Percentiles rank a stretch among this genome's conserved stretches.
phyloP scores from a whole-genome alignment of 805 yeast species.

The Pichia phayaonensis region DNA sequence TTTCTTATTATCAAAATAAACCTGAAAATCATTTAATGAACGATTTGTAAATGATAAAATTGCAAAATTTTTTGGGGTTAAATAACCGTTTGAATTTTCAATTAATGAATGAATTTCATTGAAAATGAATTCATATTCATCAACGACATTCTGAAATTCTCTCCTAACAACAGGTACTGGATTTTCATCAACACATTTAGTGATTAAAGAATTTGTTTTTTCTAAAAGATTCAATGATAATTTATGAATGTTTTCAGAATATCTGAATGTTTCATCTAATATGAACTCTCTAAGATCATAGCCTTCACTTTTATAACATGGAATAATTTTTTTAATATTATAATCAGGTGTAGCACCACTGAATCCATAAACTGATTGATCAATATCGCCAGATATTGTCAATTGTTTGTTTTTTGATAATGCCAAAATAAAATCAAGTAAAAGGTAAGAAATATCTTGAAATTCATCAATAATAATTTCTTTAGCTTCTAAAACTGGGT shows the following conservation, averaged over 20 bases:
- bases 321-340: conserved; percentile 18
- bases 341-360: conserved; percentile 38
- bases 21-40: conserved; percentile 35
- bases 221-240: conserved; percentile 32
- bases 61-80: conserved; percentile 43
- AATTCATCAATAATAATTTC: conserved; percentile 55
- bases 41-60: conserved; percentile 46
- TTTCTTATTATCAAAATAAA: conserved; percentile 26
- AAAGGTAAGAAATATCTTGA: conserved; percentile 55
- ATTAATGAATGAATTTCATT: conserved; percentile 38
- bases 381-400: conserved; percentile 62
- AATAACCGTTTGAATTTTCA: conserved; percentile 33
- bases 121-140: conserved; percentile 38
- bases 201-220: conserved; percentile 7
- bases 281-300: conserved; percentile 22
- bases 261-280: conserved; percentile 50
- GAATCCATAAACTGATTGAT: conserved; percentile 65
- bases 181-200: conserved; percentile 15
- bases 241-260: conserved; percentile 48
- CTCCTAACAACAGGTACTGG: conserved; percentile 19
- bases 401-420: conserved; percentile 41
- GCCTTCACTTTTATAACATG: conserved; percentile 13
- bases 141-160: conserved; percentile 23
- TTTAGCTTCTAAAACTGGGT: background rate
- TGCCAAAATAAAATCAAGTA: conserved; percentile 37